Base-by-base conservation (phyloP, 2,329 filamentous ascomycete genomes). In the Coleophoma crateriformis region DNA sequence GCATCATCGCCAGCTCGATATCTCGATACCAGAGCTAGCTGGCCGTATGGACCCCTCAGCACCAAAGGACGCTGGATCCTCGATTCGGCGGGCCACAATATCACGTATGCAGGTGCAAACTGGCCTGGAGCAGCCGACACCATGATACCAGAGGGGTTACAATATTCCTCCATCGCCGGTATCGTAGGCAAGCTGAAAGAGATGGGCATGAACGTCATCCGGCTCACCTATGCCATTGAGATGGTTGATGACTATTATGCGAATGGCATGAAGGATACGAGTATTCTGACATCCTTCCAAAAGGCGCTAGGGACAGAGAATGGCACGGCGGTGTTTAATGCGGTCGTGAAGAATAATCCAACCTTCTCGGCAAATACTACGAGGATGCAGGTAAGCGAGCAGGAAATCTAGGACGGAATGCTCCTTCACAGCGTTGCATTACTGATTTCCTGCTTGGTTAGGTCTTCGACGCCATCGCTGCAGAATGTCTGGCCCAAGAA, bases 141-240 rank as follows among this genome's bases (percentile, higher is more conserved):
- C n/a, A 84, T 85, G 81, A 71, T 85, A 1, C 81, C 81, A 0
- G 81, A 85, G 54, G 82, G 82, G 3, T 70, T 85, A 2, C 79
- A 83, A 60, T 82, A 82, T 63, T 74, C 76, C 34, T 83, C 80
- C 0, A 71, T 85, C 44, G 67, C 70, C 35, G 67, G 64, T 7
- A 76, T 85, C 34, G 74, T 83, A 0, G 64, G 72, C 3, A 75
- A 75, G 64, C 72, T 84, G 58, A 82, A 81, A 58, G 73, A 73
- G 51, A 60, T 83, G 0, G 81, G 80, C 14, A 78, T 85, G 70
- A 85, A 85, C 58, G 75, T 78, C 1, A 75, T 85, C 22, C 78
- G 82, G 2, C 65, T 85, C 39, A 84, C 80, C 0, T 86, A 76
- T 48, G 80, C 82, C 3, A 85, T 79, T 50, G 74, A 85, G 60